These are phyloP conservation scores for Saturnispora serradocipensis DNA, from an alignment of 805 yeast species.

Conservation along the genomic window DNA sequence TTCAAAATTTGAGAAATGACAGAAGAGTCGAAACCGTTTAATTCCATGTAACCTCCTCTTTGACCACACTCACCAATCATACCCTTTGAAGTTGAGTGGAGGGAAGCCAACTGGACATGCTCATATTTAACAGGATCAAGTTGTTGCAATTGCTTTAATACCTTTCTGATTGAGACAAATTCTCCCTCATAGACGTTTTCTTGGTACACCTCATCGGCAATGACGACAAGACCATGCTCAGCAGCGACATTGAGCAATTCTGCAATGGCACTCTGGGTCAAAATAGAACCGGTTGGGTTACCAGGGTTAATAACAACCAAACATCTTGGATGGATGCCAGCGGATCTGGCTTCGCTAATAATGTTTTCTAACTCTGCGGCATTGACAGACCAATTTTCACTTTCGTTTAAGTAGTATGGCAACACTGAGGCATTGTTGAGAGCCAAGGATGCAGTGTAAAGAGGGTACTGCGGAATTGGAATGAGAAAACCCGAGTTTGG, in stretches of 20 bases:
- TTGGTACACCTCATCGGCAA: constrained; percentile 98
- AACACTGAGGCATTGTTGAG: constrained; percentile 74
- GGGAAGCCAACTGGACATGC: constrained; percentile 79
- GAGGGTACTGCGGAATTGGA: constrained; percentile 97
- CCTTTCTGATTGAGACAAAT: constrained; percentile 78
- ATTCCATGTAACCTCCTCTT: constrained; percentile 98
- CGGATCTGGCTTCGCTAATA: constrained; percentile 37
- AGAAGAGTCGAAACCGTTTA: constrained; percentile 67
- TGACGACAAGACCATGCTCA: constrained; percentile 70
- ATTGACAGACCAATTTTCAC: constrained; percentile 75
- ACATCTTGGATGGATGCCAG: constrained; percentile 60
- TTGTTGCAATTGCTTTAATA: constrained; percentile 54
- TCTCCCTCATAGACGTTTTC: constrained; percentile 78
- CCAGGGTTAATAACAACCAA: constrained; percentile 96
- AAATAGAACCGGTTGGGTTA: constrained; percentile 91
- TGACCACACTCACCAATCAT: constrained; percentile 98
- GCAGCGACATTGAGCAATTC: constrained; percentile 75
- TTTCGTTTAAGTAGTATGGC: constrained; percentile 81
- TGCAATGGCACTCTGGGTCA: constrained; percentile 54
- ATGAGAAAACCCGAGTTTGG: constrained; percentile 72
- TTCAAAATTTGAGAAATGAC: constrained; percentile 67
- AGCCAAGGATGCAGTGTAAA: constrained; percentile 91
- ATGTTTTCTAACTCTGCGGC: constrained; percentile 51
- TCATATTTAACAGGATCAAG: constrained; percentile 42
- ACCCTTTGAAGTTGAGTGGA: constrained; percentile 98